A percentile compares a stretch with the other conserved stretches of the same genome.
phyloP scores from a whole-genome alignment of 2,329 filamentous ascomycete species.

The Xylaria hypoxylon region DNA sequence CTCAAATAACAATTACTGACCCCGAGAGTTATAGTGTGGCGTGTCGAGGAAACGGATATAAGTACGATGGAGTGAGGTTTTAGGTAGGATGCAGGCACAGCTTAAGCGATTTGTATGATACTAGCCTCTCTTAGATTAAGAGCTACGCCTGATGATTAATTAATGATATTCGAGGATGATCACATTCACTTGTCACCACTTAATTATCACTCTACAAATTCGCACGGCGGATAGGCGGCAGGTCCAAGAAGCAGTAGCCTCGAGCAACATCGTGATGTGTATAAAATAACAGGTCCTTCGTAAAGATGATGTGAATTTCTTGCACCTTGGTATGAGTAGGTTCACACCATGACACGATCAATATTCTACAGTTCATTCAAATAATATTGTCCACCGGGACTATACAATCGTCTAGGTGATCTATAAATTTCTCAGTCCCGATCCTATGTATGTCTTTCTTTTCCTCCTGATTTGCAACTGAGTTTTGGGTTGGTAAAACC shows the following conservation, averaged over 20 bases:
- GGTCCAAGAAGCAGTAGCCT: not conserved
- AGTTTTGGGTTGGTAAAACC: not conserved
- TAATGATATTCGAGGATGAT: not conserved
- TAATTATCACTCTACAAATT: not conserved
- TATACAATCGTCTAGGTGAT: not conserved
- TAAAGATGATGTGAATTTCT: not conserved
- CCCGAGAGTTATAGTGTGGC: conserved; percentile 70
- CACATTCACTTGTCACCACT: not conserved
- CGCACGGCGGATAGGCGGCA: not conserved
- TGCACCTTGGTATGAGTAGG: too few species aligned
- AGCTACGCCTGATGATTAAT: not conserved
- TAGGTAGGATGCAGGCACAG: not conserved
- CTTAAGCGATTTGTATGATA: conserved; percentile 8
- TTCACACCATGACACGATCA: not conserved
- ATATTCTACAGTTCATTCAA: not conserved
- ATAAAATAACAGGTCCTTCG: not conserved
- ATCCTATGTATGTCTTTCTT: not conserved
- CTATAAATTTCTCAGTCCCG: not conserved
- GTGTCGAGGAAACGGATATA: conserved; percentile 82
- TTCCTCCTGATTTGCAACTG: not conserved
- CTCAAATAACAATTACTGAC: not conserved
- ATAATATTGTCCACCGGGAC: not conserved
- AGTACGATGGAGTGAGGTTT: conserved; percentile 63
- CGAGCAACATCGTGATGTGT: not conserved
- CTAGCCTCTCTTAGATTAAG: not conserved